phyloP scores from a whole-genome alignment of 2,329 filamentous ascomycete species.

The Botrytis deweyae region DNA sequence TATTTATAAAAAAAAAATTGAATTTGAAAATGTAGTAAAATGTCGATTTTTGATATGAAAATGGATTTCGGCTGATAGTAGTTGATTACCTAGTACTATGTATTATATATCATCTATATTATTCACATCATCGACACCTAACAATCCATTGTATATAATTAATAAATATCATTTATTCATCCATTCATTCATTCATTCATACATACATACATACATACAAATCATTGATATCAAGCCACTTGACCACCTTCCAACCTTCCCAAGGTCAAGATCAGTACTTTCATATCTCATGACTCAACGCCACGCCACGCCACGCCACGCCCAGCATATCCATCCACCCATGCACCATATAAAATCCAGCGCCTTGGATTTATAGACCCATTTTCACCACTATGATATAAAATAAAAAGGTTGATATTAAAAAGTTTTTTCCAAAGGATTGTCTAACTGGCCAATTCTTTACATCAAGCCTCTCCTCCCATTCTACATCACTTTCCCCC shows the following conservation, averaged over 20 bases:
- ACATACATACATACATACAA: not conserved
- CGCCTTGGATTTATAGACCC: not conserved
- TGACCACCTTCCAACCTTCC: not conserved
- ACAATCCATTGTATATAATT: not conserved
- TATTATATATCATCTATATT: too few species aligned
- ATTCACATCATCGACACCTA: too few species aligned
- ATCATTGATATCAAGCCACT: not conserved
- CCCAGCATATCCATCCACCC: not conserved
- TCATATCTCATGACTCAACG: conserved; percentile 2
- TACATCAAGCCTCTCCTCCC: not conserved
- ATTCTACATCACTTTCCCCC: not conserved
- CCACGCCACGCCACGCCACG: not conserved
- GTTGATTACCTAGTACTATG: too few species aligned
- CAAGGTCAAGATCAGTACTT: not conserved
- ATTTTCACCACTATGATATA: conserved; percentile 13
- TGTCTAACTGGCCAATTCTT: not conserved
- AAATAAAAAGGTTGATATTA: conserved; percentile 9
- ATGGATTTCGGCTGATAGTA: too few species aligned
- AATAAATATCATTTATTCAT: not conserved
- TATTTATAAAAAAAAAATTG: too few species aligned
- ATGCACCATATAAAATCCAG: not conserved
- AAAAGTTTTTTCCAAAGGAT: conserved; percentile 10
- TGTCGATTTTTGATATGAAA: too few species aligned
- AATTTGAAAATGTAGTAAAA: too few species aligned
- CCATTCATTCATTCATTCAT: not conserved